Percentiles rank a stretch among this genome's conserved stretches.
Evolutionary conservation across 805 yeast species (phyloP).

Genomic region (Lipomyces orientalis): DNA sequence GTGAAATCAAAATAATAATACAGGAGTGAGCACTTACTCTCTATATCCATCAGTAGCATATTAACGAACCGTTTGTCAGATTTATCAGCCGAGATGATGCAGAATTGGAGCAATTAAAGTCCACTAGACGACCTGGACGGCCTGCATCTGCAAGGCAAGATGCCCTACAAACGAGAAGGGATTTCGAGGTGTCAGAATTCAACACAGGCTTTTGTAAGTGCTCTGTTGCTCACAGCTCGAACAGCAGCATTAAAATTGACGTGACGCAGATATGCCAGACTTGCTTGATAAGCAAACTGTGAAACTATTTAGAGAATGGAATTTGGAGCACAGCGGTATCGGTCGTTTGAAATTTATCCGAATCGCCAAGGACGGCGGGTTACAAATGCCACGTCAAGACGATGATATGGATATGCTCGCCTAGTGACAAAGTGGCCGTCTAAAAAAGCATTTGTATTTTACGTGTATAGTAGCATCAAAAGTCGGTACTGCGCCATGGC

Average conservation of each 20-base stretch:
- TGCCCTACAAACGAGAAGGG: constrained; percentile 63
- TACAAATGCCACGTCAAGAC: constrained; percentile 18
- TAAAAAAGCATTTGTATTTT: neutral
- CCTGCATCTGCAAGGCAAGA: constrained; percentile 78
- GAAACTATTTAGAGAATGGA: constrained; percentile 70
- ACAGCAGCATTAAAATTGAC: constrained; percentile 30
- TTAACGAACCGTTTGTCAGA: constrained; percentile 22
- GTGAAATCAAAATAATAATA: constrained; percentile 66
- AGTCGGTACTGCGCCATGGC: neutral
- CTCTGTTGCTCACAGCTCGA: constrained; percentile 34
- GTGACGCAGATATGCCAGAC: constrained; percentile 62
- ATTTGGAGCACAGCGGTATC: constrained; percentile 79
- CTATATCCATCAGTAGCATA: neutral
- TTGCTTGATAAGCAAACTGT: constrained; percentile 66
- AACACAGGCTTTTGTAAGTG: constrained; percentile 61
- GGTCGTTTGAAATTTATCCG: constrained; percentile 61
- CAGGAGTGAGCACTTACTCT: constrained; percentile 50
- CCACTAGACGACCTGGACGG: constrained; percentile 81
- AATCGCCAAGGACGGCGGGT: constrained; percentile 39
- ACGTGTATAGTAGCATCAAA: neutral
- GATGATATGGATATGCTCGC: neutral
- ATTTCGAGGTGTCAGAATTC: constrained; percentile 66
- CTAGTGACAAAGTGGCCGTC: neutral
- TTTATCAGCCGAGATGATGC: constrained; percentile 71
- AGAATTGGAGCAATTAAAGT: constrained; percentile 67